These are phyloP conservation scores for Phytophthora uliginosa DNA, from an alignment of 352 stramenopile genomes.

Conservation along the genomic window DNA sequence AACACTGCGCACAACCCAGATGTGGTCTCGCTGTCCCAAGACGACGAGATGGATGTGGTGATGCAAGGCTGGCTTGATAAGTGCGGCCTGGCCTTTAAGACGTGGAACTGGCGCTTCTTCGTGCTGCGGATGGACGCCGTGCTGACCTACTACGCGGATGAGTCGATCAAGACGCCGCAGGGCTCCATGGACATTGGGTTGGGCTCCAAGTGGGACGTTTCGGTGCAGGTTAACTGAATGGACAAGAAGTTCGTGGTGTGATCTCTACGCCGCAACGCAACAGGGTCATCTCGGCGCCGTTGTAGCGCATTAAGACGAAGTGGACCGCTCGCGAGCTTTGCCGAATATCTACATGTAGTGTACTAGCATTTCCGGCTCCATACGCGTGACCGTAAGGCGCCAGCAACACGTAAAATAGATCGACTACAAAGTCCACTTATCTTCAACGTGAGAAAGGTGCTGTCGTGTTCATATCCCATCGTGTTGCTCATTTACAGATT, in stretches of 20 bases:
- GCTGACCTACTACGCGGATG: constrained; percentile 85
- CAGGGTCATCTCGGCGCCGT: constrained; percentile 85
- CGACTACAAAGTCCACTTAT: no score
- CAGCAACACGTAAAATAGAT: background rate
- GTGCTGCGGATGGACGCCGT: constrained; percentile 84
- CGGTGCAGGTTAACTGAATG: constrained; percentile 84
- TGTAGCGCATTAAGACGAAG: constrained; percentile 79
- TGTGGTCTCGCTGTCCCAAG: constrained; percentile 44
- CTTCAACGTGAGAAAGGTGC: background rate
- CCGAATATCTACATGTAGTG: no score
- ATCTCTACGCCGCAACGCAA: constrained; percentile 80
- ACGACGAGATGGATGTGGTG: constrained; percentile 74
- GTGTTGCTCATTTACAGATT: background rate
- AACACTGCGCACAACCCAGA: constrained; percentile 46
- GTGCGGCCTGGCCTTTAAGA: constrained; percentile 91
- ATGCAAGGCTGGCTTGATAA: constrained; percentile 92
- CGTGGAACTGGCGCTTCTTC: constrained; percentile 92
- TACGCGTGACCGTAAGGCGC: no score
- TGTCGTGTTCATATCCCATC: background rate
- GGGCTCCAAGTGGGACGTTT: constrained; percentile 77
- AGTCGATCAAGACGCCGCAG: constrained; percentile 81
- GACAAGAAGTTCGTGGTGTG: constrained; percentile 85
- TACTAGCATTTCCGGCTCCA: no score
- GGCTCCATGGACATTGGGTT: constrained; percentile 83
- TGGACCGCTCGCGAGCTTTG: constrained; percentile 63